Conservation (phyloP, 495 filamentous ascomycete species). For the Penicillium cataractarum region DNA sequence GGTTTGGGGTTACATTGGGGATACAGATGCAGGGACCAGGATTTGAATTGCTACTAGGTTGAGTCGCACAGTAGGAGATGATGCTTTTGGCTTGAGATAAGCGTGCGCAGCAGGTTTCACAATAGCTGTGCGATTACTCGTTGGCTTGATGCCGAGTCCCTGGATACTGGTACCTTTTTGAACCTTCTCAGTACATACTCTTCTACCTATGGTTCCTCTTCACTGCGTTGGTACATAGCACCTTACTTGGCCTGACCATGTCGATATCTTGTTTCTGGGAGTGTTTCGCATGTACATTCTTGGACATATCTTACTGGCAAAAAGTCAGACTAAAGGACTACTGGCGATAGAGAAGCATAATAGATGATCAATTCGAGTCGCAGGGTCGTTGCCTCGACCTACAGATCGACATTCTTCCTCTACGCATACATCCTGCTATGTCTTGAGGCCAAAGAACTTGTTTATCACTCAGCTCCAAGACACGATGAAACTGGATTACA, state of each 20-base stretch:
- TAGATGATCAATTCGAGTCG: background rate
- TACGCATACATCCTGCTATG: background rate
- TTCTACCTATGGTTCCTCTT: background rate
- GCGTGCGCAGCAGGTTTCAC: constrained; percentile 15
- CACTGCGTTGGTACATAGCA: background rate
- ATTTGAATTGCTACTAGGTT: background rate
- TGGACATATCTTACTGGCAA: background rate
- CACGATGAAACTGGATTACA: background rate
- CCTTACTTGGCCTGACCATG: background rate
- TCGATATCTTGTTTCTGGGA: background rate
- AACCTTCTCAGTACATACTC: background rate
- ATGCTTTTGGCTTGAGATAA: constrained; percentile 9
- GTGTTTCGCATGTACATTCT: background rate
- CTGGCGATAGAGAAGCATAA: background rate
- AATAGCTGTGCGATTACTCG: constrained; percentile 5
- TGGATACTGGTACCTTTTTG: background rate
- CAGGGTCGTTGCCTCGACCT: background rate
- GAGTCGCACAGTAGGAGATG: constrained; percentile 16
- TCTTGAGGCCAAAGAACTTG: background rate
- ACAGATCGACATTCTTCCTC: background rate
- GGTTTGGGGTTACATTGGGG: background rate
- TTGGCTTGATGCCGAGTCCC: background rate
- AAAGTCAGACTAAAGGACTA: background rate
- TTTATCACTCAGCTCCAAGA: background rate
- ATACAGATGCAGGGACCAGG: constrained; percentile 11